A percentile compares a stretch with the other conserved stretches of the same genome.
These are phyloP conservation scores for Vigna hirtella DNA, from an alignment of 306 rosid species.

Conservation along the genomic window DNA sequence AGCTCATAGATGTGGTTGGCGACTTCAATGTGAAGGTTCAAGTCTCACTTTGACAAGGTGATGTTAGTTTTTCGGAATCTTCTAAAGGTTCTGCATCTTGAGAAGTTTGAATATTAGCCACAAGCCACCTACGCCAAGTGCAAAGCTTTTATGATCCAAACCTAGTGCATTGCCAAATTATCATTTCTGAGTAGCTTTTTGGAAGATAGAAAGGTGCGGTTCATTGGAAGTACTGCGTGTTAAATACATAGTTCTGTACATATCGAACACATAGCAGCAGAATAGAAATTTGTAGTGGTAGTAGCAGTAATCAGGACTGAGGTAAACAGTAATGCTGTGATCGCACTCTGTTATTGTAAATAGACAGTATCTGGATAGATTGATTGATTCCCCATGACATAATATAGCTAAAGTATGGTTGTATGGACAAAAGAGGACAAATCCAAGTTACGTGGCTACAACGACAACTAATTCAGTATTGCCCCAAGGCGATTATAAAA, in stretches of 20 bases:
- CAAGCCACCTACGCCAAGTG: conserved; percentile 16
- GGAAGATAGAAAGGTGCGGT: conserved; percentile 27
- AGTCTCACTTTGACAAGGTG: conserved; percentile 26
- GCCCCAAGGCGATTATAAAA: too few species aligned
- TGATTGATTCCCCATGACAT: not conserved
- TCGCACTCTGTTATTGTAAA: conserved; percentile 30
- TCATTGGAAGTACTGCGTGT: conserved; percentile 35
- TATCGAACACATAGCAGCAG: conserved; percentile 37
- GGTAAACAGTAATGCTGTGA: conserved; percentile 21
- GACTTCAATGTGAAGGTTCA: conserved; percentile 21
- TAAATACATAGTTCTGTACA: conserved; percentile 36
- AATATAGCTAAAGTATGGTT: too few species aligned
- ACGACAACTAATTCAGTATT: too few species aligned
- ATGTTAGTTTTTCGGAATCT: conserved; percentile 27
- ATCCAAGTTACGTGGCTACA: too few species aligned
- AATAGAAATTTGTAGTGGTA: conserved; percentile 36
- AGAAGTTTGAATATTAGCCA: conserved; percentile 18
- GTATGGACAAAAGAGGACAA: not conserved
- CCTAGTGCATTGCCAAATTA: conserved; percentile 17
- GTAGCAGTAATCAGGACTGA: conserved; percentile 42
- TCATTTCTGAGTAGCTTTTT: conserved; percentile 14
- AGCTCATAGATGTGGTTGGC: conserved; percentile 48
- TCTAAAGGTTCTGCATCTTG: conserved; percentile 26
- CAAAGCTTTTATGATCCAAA: conserved; percentile 6
- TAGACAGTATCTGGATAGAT: not conserved